These are phyloP conservation scores for Tilletia caries DNA, from an alignment of 1,284 basidiomycete genomes.

Conservation along the genomic window DNA sequence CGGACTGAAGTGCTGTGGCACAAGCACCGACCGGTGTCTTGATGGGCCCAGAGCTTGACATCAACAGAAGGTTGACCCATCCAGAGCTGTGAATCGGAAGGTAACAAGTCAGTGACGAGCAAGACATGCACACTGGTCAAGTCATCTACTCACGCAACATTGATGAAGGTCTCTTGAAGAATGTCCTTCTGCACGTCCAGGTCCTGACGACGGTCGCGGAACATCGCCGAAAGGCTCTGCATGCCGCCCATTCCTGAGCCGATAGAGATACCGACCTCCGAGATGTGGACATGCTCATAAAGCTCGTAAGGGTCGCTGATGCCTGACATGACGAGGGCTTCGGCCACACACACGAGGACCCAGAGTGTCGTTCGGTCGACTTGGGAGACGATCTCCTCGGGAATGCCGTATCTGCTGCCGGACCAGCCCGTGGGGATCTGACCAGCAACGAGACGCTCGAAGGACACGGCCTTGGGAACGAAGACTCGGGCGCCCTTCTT, in stretches of 20 bases:
- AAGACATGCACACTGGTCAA: not conserved
- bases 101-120: slow-evolving; percentile 61
- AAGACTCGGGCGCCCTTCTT: slow-evolving; percentile 94
- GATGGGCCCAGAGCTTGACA: slow-evolving; percentile 68
- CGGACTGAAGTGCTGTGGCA: slow-evolving; percentile 92
- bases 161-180: slow-evolving; percentile 77
- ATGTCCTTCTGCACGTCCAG: slow-evolving; percentile 97
- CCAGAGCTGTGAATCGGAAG: slow-evolving; percentile 63
- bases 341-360: slow-evolving; percentile 90
- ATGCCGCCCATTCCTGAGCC: slow-evolving; percentile 93
- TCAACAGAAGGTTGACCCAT: slow-evolving; percentile 84
- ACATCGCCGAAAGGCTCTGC: slow-evolving; percentile 65
- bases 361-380: slow-evolving; percentile 91
- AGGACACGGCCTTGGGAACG: slow-evolving; percentile 91
- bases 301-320: slow-evolving; percentile 85
- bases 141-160: slow-evolving; percentile 16
- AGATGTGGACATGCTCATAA: slow-evolving; percentile 83
- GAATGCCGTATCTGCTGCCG: slow-evolving; percentile 91
- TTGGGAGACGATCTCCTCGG: slow-evolving; percentile 92
- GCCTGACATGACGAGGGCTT: slow-evolving; percentile 91
- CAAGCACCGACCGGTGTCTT: slow-evolving; percentile 99
- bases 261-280: slow-evolving; percentile 65
- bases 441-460: slow-evolving; percentile 89
- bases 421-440: slow-evolving; percentile 97
- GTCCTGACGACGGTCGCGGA: slow-evolving; percentile 95